Base-by-base conservation (phyloP, 768 basidiomycete species). In the Infundibulicybe gibba region DNA sequence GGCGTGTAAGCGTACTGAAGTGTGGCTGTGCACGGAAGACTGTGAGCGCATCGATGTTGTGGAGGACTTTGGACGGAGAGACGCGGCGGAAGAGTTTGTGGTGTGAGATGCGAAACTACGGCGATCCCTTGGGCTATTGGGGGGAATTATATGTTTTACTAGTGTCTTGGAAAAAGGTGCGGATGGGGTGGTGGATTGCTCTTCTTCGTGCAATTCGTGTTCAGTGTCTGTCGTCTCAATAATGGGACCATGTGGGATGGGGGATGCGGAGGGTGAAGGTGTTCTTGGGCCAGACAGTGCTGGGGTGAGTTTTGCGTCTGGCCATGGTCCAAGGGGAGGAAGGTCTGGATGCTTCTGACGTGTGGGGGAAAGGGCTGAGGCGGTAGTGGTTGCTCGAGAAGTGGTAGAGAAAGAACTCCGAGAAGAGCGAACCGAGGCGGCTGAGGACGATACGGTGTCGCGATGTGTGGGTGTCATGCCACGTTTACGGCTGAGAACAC, bases 41-140 rank as follows among this genome's bases (percentile, higher is more conserved):
- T n/a, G n/a, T n/a, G n/a, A n/a, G n/a, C 65, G 61, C 31, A 68
- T 50, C 6, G 72, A 72, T 1, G 65, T 52, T 1, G 66, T 57
- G 19, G 66, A 65, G 0, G 68, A 65, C 30, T 59, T 61, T 12
- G 61, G 64, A 8, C 61, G 52, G 13, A 47, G 47, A 8, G 51
- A 43, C 5, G 46, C 34, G 11, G 21, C 39, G 41, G 39, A 32
- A 43, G 35, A 14, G 14, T 19, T 40, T 8, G 41, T 34, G 14
- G 49, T 35, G 16, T 19, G 25, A 20, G 48, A 39, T 32, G 19
- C 25, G 25, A 8, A 25, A 25, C 25, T 25, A 8, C 25, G 8
- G 25, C 25, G 4, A 25, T 25, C 25, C 25, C 4, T 8, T 25
- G 25, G 25, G 25, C 43, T 40, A 38, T 34, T 20, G 6, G 43